A percentile compares a stretch with the other conserved stretches of the same genome.
phyloP scores from a whole-genome alignment of 371 early-diverging fungal species.

The Synchytrium microbalum region DNA sequence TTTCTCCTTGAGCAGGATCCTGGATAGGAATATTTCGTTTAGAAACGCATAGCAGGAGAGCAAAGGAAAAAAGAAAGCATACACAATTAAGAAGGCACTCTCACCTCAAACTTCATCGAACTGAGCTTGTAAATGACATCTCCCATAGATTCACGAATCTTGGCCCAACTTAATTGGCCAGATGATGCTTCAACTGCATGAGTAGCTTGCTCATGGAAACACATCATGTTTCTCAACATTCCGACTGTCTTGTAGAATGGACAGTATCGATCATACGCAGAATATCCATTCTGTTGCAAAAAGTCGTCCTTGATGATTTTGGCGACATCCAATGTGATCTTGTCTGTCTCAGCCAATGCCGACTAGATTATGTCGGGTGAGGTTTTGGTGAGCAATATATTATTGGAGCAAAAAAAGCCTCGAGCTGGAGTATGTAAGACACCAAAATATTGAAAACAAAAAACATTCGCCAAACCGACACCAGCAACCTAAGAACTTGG shows the following conservation, averaged over 20 bases:
- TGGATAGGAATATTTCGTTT: no score
- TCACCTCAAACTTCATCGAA: slow-evolving; percentile 98
- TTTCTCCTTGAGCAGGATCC: slow-evolving; percentile 94
- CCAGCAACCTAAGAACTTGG: no score
- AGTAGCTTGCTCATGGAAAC: slow-evolving; percentile 90
- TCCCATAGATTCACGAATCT: slow-evolving; percentile 86
- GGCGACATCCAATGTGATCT: slow-evolving; percentile 97
- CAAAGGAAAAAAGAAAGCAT: not conserved
- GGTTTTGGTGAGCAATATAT: not conserved
- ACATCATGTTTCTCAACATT: slow-evolving; percentile 98
- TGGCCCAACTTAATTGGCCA: slow-evolving; percentile 89
- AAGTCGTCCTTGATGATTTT: slow-evolving; percentile 99
- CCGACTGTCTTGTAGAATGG: slow-evolving; percentile 99
- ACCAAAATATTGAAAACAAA: not conserved
- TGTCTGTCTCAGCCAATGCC: slow-evolving; percentile 97
- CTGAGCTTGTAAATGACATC: slow-evolving; percentile 95
- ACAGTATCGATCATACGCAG: slow-evolving; percentile 98
- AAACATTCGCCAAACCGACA: not conserved
- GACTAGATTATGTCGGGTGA: slow-evolving; percentile 34
- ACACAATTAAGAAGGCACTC: slow-evolving; percentile 6
- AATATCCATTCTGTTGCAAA: slow-evolving; percentile 99
- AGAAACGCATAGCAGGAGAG: slow-evolving; percentile 1
- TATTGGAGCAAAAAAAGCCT: not conserved
- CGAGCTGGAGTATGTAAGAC: no score
- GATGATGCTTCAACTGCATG: slow-evolving; percentile 89